Percentiles rank a stretch among this genome's conserved stretches.
phyloP scores from a whole-genome alignment of 495 filamentous ascomycete genomes.

The Sphaerosporella brunnea region DNA sequence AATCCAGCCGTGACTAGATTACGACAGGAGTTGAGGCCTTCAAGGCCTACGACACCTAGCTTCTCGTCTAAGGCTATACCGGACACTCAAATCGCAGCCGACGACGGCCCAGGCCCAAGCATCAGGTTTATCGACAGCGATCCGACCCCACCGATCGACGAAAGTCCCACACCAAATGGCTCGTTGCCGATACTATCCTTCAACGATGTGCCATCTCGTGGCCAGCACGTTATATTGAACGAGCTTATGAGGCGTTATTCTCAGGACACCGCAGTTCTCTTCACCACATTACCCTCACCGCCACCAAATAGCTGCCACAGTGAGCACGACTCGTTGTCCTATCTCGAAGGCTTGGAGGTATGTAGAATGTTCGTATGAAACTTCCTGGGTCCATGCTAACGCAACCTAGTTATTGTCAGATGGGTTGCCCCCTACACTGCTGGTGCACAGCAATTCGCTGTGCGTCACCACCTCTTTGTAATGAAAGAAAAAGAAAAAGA shows the following conservation, averaged over 20 bases:
- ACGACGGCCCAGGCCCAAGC: conserved; percentile 47
- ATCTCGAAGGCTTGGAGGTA: conserved; percentile 61
- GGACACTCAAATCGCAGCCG: conserved; percentile 45
- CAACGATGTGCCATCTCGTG: conserved; percentile 67
- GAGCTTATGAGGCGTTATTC: conserved; percentile 59
- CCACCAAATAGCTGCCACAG: conserved; percentile 54
- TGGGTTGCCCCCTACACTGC: conserved; percentile 20
- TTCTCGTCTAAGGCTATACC: conserved; percentile 65
- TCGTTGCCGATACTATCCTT: conserved; percentile 31
- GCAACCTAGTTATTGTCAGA: conserved; percentile 41
- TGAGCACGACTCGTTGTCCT: conserved; percentile 49
- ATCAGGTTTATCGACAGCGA: conserved; percentile 58
- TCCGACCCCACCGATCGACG: neutral
- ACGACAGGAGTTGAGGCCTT: neutral
- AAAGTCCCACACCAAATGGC: neutral
- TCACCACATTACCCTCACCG: conserved; percentile 65
- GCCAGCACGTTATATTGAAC: conserved; percentile 72
- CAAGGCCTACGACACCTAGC: conserved; percentile 29
- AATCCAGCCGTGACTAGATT: neutral
- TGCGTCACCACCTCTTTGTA: conserved; percentile 72
- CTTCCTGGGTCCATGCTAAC: conserved; percentile 28
- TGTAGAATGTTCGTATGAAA: conserved; percentile 34
- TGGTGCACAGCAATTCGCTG: conserved; percentile 84
- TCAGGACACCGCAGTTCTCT: conserved; percentile 57
- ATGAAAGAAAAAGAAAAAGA: no score